A percentile compares a stretch with the other conserved stretches of the same genome.
phyloP scores from a whole-genome alignment of 2,329 filamentous ascomycete genomes.

The Colletotrichum chrysophilum region DNA sequence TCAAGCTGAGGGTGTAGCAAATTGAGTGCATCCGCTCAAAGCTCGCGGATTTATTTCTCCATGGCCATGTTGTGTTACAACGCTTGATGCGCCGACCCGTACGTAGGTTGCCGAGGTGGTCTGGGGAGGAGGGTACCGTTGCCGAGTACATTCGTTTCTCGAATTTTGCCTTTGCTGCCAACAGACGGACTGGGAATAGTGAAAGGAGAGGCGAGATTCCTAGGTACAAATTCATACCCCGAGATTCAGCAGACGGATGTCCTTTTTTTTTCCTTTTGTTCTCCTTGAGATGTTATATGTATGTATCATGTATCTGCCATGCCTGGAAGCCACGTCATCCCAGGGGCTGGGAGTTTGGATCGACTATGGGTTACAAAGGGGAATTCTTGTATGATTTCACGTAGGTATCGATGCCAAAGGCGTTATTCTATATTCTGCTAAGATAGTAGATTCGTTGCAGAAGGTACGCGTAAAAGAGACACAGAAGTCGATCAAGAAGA shows the following conservation, averaged over 20 bases:
- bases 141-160: background rate
- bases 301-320: background rate
- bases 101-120: background rate
- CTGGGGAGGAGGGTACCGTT: background rate
- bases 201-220: background rate
- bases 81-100: background rate
- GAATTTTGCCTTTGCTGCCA: background rate
- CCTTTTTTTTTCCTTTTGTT: background rate
- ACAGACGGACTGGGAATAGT: accelerated
- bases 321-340: background rate
- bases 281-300: background rate
- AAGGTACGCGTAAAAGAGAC: background rate
- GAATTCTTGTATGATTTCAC: background rate
- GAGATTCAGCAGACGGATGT: background rate
- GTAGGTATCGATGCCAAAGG: background rate
- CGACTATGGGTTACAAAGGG: background rate
- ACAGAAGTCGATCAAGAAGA: background rate
- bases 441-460: background rate
- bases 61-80: background rate
- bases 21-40: background rate
- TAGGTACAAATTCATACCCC: background rate
- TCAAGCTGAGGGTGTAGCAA: background rate
- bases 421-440: background rate
- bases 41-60: background rate
- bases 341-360: accelerated